Conservation (phyloP, 2,329 filamentous ascomycete genomes). For the Aureobasidium musti region DNA sequence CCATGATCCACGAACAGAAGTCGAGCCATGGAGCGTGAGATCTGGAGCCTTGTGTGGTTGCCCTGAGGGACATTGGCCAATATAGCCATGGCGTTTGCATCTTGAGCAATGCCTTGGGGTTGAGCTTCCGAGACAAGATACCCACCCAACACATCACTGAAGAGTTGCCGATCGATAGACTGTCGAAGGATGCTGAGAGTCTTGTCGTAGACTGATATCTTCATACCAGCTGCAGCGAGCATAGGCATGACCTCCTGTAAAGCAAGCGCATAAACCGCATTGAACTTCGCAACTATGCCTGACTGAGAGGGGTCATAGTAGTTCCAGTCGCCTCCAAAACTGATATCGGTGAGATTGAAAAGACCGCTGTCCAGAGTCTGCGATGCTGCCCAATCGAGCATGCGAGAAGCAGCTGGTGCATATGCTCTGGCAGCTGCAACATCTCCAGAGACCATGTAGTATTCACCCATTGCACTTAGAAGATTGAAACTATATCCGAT, state of each 20-base stretch:
- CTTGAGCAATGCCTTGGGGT: not conserved
- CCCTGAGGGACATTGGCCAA: not conserved
- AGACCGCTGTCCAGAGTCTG: not conserved
- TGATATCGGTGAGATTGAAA: not conserved
- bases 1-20: not conserved
- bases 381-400: not conserved
- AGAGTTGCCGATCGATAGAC: not conserved
- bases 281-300: not conserved
- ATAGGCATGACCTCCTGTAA: not conserved
- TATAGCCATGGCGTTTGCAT: not conserved
- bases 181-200: not conserved
- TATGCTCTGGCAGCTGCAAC: not conserved
- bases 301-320: not conserved
- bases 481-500: conserved; percentile 1
- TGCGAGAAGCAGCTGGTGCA: not conserved
- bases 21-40: not conserved
- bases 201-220: not conserved
- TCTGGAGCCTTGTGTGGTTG: not conserved
- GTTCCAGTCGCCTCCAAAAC: not conserved
- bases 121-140: not conserved
- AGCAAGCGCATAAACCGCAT: not conserved
- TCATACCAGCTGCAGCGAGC: not conserved
- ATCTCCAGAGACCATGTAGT: not conserved
- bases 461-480: not conserved
- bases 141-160: not conserved